Evolutionary conservation across 306 rosid species (phyloP).

Genomic region (Rosa lucieae): DNA sequence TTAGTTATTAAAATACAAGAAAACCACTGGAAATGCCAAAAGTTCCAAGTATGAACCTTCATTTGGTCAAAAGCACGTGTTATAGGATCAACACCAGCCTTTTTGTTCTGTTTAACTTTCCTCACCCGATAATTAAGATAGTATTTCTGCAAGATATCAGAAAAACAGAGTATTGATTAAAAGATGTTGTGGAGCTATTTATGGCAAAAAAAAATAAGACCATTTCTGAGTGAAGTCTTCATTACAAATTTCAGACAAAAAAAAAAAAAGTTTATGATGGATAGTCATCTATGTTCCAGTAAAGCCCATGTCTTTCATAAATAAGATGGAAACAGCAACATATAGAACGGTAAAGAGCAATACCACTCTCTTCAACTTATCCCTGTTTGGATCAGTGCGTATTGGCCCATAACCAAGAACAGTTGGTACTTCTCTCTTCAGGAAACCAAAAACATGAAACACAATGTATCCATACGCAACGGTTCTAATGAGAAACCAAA

Average conservation of each 20-base stretch:
- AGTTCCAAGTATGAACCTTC: constrained; percentile 62
- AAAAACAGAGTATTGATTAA: constrained; percentile 14
- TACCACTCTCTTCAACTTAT: constrained; percentile 79
- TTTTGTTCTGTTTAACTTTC: constrained; percentile 47
- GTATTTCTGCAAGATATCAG: constrained; percentile 53
- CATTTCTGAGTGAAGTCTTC: background rate
- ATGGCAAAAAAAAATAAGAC: background rate
- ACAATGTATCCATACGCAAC: constrained; percentile 57
- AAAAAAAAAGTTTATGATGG: background rate
- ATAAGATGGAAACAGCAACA: background rate
- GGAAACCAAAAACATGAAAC: constrained; percentile 49
- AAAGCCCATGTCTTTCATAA: background rate
- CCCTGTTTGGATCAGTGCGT: constrained; percentile 64
- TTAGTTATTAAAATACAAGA: constrained; percentile 6
- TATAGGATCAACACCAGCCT: constrained; percentile 88
- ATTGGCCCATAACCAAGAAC: constrained; percentile 79
- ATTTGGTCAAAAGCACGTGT: constrained; percentile 82
- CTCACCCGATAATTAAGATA: constrained; percentile 47
- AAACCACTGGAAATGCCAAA: background rate
- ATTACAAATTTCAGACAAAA: background rate
- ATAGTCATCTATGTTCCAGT: background rate
- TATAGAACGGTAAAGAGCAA: constrained; percentile 31
- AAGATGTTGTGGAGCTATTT: constrained; percentile 3
- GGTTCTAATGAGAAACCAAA: constrained; percentile 60
- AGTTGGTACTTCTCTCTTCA: constrained; percentile 51